Evolutionary conservation across 2,329 filamentous ascomycete species (phyloP).

Genomic region (Ilyonectria mors-panacis): DNA sequence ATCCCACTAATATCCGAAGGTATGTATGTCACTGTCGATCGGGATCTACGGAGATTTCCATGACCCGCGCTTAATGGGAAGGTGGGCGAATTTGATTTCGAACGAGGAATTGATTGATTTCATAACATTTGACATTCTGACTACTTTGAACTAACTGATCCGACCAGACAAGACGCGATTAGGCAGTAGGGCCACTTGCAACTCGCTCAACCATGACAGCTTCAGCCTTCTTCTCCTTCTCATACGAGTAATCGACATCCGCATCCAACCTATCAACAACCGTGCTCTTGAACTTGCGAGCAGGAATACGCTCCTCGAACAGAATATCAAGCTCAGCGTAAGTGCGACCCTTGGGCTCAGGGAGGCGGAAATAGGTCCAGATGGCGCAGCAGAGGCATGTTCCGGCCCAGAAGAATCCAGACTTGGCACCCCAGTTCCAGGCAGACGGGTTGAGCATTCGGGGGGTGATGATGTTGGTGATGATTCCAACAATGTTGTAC

Average conservation of each 20-base stretch:
- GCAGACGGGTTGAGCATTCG: constrained; percentile 63
- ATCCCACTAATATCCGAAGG: too few species aligned
- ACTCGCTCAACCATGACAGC: constrained; percentile 18
- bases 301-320: constrained; percentile 62
- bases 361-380: constrained; percentile 68
- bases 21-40: too few species aligned
- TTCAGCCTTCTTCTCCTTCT: constrained; percentile 42
- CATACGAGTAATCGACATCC: constrained; percentile 15
- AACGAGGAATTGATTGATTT: neutral
- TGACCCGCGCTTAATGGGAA: too few species aligned
- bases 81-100: too few species aligned
- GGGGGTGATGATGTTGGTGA: constrained; percentile 62
- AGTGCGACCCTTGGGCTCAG: constrained; percentile 68
- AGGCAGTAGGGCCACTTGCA: neutral
- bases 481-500: constrained; percentile 65
- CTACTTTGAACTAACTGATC: neutral
- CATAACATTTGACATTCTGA: neutral
- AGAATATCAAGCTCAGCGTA: constrained; percentile 70
- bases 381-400: constrained; percentile 61
- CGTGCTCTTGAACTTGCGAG: constrained; percentile 58
- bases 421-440: constrained; percentile 64
- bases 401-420: constrained; percentile 62
- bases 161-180: neutral
- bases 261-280: constrained; percentile 49
- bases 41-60: too few species aligned